A percentile compares a stretch with the other conserved stretches of the same genome.
These are phyloP conservation scores for Coriolopsis trogii DNA, from an alignment of 1,284 basidiomycete species.

Conservation along the genomic window DNA sequence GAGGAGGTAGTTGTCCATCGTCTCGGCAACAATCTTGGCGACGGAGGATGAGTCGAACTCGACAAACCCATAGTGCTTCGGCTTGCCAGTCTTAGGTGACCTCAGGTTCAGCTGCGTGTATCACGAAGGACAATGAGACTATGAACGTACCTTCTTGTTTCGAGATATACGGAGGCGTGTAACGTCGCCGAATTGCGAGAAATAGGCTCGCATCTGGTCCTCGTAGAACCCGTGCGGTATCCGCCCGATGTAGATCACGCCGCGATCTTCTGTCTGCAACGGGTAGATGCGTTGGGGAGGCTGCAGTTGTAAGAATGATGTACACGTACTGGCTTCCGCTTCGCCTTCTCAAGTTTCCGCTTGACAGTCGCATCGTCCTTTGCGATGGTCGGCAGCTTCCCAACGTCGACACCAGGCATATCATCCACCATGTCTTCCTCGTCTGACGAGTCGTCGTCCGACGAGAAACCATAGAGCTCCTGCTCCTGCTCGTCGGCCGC, in stretches of 20 bases:
- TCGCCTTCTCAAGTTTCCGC: conserved; percentile 82
- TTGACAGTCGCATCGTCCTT: conserved; percentile 85
- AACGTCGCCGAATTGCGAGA: conserved; percentile 93
- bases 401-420: conserved; percentile 60
- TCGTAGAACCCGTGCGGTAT: conserved; percentile 98
- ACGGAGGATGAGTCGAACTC: conserved; percentile 92
- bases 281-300: not conserved
- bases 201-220: conserved; percentile 90
- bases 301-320: not conserved
- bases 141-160: conserved; percentile 79
- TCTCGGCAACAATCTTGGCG: conserved; percentile 94
- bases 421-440: conserved; percentile 69
- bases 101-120: not conserved
- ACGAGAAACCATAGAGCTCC: conserved; percentile 74
- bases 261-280: conserved; percentile 69
- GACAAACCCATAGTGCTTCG: conserved; percentile 97
- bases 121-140: not conserved
- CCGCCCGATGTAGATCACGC: conserved; percentile 90
- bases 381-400: conserved; percentile 77
- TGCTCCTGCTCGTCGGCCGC: conserved; percentile 41
- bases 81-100: conserved; percentile 78
- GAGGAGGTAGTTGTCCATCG: conserved; percentile 99
- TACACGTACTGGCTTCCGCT: conserved; percentile 70
- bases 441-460: conserved; percentile 81
- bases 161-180: conserved; percentile 89